A percentile compares a stretch with the other conserved stretches of the same genome.
These are phyloP conservation scores for Cladobotryum protrusum DNA, from an alignment of 2,329 filamentous ascomycete genomes.

Conservation along the genomic window DNA sequence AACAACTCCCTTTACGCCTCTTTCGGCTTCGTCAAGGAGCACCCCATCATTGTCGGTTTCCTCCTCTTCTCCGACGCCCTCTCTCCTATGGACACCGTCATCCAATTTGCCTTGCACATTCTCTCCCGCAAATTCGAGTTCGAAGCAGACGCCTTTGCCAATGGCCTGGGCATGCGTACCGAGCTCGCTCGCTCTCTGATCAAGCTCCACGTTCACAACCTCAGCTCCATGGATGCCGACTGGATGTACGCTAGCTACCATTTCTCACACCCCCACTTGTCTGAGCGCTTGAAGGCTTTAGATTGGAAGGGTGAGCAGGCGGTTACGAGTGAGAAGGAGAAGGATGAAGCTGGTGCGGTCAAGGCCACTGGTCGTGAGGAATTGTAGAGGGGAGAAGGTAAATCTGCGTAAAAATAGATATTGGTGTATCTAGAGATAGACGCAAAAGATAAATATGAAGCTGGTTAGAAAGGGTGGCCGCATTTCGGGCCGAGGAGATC, in stretches of 20 bases:
- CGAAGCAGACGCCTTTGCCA: slow-evolving; percentile 87
- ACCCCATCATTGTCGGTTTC: slow-evolving; percentile 94
- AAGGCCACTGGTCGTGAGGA: slow-evolving; percentile 70
- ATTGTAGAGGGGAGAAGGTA: slow-evolving; percentile 45
- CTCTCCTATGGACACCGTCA: slow-evolving; percentile 84
- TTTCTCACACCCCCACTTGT: slow-evolving; percentile 94
- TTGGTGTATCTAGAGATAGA: background rate
- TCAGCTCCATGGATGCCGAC: slow-evolving; percentile 98
- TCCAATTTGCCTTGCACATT: slow-evolving; percentile 95
- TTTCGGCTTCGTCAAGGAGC: slow-evolving; percentile 79
- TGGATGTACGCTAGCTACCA: slow-evolving; percentile 98
- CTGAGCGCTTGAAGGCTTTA: slow-evolving; percentile 85
- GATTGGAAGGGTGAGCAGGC: slow-evolving; percentile 67
- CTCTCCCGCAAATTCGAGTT: slow-evolving; percentile 94
- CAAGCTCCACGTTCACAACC: slow-evolving; percentile 96
- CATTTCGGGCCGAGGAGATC: too few species aligned
- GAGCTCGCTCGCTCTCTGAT: slow-evolving; percentile 85
- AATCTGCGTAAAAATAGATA: background rate
- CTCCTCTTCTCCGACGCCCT: slow-evolving; percentile 96
- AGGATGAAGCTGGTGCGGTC: slow-evolving; percentile 41
- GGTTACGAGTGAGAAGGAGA: slow-evolving; percentile 36
- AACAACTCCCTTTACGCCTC: slow-evolving; percentile 85
- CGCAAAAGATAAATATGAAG: background rate
- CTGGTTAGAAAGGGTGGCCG: background rate
- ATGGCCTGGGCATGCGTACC: slow-evolving; percentile 72